Percentiles rank a stretch among this genome's conserved stretches.
Conservation (phyloP, 2,329 filamentous ascomycete genomes). For the Periconia digitata region DNA sequence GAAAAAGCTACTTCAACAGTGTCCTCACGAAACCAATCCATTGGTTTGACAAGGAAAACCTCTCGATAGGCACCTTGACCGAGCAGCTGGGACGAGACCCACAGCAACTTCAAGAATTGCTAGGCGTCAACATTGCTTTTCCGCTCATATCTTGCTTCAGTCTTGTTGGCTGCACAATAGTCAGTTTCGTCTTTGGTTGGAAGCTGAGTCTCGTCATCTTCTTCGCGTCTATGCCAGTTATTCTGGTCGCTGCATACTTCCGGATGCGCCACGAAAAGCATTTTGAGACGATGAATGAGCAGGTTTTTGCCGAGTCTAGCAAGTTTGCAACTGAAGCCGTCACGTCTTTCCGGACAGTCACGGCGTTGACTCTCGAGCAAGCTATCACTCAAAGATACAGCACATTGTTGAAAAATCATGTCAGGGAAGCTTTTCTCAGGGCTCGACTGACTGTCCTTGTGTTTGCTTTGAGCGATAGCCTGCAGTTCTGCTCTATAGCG, state of each 20-base stretch:
- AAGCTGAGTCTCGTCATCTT: constrained; percentile 76
- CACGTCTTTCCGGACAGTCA: constrained; percentile 85
- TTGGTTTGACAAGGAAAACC: constrained; percentile 1
- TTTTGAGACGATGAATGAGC: constrained; percentile 76
- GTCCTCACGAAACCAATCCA: constrained; percentile 1
- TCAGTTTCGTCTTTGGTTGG: constrained; percentile 74
- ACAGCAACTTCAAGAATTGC: neutral
- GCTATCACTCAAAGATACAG: constrained; percentile 75
- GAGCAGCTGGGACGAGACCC: neutral
- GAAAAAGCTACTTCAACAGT: constrained; percentile 1
- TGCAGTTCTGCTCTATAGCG: constrained; percentile 74
- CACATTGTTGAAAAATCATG: constrained; percentile 55
- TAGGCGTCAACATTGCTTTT: constrained; percentile 6
- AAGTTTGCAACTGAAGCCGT: constrained; percentile 88
- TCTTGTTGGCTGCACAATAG: constrained; percentile 67
- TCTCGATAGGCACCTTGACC: neutral
- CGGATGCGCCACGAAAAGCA: constrained; percentile 61
- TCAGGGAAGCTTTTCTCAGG: constrained; percentile 12
- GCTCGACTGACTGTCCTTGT: constrained; percentile 66
- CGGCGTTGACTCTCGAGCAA: constrained; percentile 77
- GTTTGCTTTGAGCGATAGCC: constrained; percentile 65
- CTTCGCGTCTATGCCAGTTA: constrained; percentile 69
- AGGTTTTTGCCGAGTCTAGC: constrained; percentile 71
- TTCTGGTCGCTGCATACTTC: constrained; percentile 69
- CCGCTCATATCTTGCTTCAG: constrained; percentile 49